phyloP scores from a whole-genome alignment of 148 eudicot genomes.

The Spergularia marina region DNA sequence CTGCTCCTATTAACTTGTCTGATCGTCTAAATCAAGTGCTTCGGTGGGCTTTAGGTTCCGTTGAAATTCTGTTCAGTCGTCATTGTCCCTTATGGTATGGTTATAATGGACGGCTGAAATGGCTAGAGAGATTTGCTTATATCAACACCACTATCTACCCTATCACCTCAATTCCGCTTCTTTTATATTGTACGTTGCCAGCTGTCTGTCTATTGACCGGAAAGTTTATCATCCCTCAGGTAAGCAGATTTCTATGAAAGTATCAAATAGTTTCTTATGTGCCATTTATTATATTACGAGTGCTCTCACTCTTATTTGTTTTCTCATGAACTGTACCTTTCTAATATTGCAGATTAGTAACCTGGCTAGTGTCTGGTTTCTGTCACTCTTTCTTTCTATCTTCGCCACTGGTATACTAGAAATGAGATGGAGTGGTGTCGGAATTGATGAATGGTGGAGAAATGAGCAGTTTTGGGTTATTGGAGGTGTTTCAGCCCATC shows the following conservation, averaged over 20 bases:
- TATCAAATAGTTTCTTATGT: background rate
- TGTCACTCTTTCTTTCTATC: conserved; percentile 54
- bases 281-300: too few relatives aligned
- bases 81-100: conserved; percentile 86
- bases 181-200: conserved; percentile 69
- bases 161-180: conserved; percentile 62
- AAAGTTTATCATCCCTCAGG: conserved; percentile 72
- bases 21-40: conserved; percentile 81
- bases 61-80: conserved; percentile 72
- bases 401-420: conserved; percentile 55
- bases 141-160: conserved; percentile 68
- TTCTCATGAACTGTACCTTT: too few relatives aligned
- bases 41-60: conserved; percentile 77
- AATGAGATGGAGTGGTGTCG: conserved; percentile 63
- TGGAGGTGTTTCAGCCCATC: conserved; percentile 56
- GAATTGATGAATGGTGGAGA: conserved; percentile 69
- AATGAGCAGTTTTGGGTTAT: conserved; percentile 70
- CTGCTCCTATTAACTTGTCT: conserved; percentile 78
- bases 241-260: conserved; percentile 16
- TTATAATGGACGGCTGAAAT: conserved; percentile 51
- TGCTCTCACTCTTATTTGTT: background rate
- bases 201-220: conserved; percentile 72
- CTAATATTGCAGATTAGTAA: conserved; percentile 51
- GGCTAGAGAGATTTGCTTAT: conserved; percentile 68
- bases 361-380: conserved; percentile 47